phyloP scores from a whole-genome alignment of 2,329 filamentous ascomycete species.

The Sporothrix globosa region DNA sequence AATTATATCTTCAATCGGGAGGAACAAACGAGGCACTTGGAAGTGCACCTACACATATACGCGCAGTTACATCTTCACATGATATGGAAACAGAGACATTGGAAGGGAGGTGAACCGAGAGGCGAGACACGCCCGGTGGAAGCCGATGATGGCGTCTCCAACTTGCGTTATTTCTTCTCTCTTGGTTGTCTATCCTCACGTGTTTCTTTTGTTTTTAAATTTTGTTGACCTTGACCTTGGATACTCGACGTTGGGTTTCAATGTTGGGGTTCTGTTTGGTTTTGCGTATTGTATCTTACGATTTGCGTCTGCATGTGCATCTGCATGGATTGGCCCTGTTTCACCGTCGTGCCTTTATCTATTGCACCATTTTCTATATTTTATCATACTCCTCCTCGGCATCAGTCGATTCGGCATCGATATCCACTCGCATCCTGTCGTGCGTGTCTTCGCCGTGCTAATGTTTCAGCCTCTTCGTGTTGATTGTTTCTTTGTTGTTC shows the following conservation, averaged over 20 bases:
- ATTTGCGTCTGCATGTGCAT: slow-evolving; percentile 7
- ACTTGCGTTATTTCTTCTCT: slow-evolving; percentile 1
- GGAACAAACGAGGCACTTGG: background rate
- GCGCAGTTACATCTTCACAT: background rate
- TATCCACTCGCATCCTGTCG: slow-evolving; percentile 9
- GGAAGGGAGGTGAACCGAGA: background rate
- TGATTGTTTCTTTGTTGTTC: slow-evolving; percentile 1
- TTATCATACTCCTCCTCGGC: slow-evolving; percentile 9
- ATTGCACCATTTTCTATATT: background rate
- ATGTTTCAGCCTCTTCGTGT: slow-evolving; percentile 19
- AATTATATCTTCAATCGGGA: background rate
- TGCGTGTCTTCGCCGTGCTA: background rate
- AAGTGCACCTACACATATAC: background rate
- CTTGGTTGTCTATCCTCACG: background rate
- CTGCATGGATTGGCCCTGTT: background rate
- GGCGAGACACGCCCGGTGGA: background rate
- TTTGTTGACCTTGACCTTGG: background rate
- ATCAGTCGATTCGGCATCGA: background rate
- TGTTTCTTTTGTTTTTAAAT: background rate
- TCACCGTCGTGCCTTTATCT: background rate
- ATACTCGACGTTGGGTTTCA: background rate
- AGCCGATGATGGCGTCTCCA: background rate
- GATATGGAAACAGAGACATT: slow-evolving; percentile 3
- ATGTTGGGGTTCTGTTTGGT: background rate
- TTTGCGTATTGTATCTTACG: background rate